A percentile compares a stretch with the other conserved stretches of the same genome.
Evolutionary conservation across 2,329 filamentous ascomycete genomes (phyloP).

Genomic region (Ophiostoma novo-ulmi): DNA sequence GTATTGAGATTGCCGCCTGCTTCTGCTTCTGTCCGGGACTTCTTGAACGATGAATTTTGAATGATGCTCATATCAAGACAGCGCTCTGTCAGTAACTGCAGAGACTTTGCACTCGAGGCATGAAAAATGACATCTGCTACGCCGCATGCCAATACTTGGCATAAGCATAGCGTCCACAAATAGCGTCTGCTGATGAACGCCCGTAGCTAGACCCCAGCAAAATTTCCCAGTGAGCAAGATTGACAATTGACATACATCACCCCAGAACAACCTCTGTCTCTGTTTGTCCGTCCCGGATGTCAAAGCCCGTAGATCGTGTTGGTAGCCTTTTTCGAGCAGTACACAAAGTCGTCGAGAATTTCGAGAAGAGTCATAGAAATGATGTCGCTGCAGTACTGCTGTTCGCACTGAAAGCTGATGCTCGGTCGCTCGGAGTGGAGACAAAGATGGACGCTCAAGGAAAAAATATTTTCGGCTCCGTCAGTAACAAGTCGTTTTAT

Average conservation of each 20-base stretch:
- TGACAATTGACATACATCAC: background rate
- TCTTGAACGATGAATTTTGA: background rate
- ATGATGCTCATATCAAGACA: background rate
- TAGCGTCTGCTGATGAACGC: background rate
- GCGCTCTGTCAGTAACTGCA: background rate
- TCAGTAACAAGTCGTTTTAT: background rate
- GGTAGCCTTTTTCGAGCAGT: background rate
- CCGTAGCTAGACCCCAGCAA: background rate
- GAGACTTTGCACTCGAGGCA: too few species aligned
- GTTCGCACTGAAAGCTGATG: background rate
- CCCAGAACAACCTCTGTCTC: background rate
- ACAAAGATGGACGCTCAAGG: background rate
- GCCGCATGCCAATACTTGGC: background rate
- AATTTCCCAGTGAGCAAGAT: too few species aligned
- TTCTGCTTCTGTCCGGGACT: background rate
- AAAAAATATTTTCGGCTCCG: background rate
- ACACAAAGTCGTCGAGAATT: background rate
- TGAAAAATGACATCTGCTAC: background rate
- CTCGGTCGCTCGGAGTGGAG: background rate
- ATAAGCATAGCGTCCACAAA: background rate
- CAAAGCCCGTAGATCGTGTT: background rate
- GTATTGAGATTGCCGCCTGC: background rate
- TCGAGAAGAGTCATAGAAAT: background rate
- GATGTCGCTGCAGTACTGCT: background rate
- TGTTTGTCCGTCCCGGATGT: background rate